Base-by-base conservation (phyloP, 257 asterid species). In the Cinchona pubescens region DNA sequence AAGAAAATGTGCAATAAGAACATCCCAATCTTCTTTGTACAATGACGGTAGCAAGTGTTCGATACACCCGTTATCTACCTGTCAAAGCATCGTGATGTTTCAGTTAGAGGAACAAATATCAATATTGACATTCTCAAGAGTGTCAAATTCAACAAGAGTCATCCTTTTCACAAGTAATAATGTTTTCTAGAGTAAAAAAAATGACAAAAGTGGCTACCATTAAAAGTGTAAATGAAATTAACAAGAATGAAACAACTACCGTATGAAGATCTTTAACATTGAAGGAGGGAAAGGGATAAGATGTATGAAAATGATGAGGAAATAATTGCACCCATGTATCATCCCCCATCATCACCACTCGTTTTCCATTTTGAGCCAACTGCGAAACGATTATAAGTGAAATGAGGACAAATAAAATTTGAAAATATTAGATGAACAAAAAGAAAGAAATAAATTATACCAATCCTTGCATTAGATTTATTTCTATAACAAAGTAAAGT, bases 271-370 rank as follows among this genome's bases (percentile, higher is more conserved):
- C 98, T 85, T 94, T 94, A 77, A 94, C 98, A 76, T 94, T 94
- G 82, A 94, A 94, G 61, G 99, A 94, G 40, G 99, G 99, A 78
- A 86, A 92, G 2, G 99, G 98, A 82, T 89, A 83, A 71, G 96
- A 89, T 75, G 43, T 77, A 68, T 83, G 75, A 61, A 94, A 94
- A 83, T 92, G 98, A 76, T 86, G 63, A 53, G 99, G 99, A 86
- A 94, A 94, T 76, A 94, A 84, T 78, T 94, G 97, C 81, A 86
- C 63, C 99, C 99, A 94, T 8, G 99, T 94, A 79, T 94, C 99
- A 75, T 94, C 99, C 76, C 98, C 99, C 99, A 94, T 94, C 98
- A 94, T 88, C 82, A 88, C 89, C 82, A 92, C 97, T 71, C 94
- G 86, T 78, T 90, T 94, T 78, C 97, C 99, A 87, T 85, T 94